Evolutionary conservation across 129 eudicot species (phyloP), one percentile per base, ranked within the genome.

Genomic region (Escallonia rubra): DNA sequence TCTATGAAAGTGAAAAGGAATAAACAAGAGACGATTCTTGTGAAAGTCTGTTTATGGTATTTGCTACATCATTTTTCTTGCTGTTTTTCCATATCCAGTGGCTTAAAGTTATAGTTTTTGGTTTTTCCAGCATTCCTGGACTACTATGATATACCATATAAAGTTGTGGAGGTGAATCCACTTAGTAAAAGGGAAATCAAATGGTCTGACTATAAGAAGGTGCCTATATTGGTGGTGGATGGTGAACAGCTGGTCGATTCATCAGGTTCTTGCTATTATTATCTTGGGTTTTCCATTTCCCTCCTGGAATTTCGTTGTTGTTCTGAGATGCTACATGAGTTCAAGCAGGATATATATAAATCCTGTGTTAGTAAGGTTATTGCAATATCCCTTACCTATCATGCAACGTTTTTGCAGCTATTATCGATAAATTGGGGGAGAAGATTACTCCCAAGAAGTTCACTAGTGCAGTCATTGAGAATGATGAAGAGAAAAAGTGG

Each of bases 141-240:
- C 71, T 89, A 89, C 82, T 81, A 86, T 75, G 90, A 83, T 46
- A 74, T 86, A 13, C 96, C 86, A 12, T 89, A 89, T 88, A 83
- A 83, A 74, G 72, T 86, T 76, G 94, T 89, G 67, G 96, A 86
- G 81, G 91, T 86, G 67, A 82, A 86, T 76, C 91, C 91, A 66
- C 79, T 86, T 51, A 86, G 83, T 77, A 89, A 89, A 71, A 89
- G 86, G 81, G 96, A 89, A 82, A 86, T 86, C 72, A 83, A 89
- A 69, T 89, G 90, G 90, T 89, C 96, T 65, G 94, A 86, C 62
- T 86, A 89, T 80, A 86, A 83, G 84, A 89, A 89, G 82, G 96
- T 89, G 67, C 96, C 96, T 50, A 83, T 89, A 68, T 61, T 89
- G 65, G 63, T 82, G 78, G 88, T 89, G 61, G 94, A 89, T 69